Conservation (phyloP, 768 basidiomycete genomes). For the Auriscalpium vulgare region DNA sequence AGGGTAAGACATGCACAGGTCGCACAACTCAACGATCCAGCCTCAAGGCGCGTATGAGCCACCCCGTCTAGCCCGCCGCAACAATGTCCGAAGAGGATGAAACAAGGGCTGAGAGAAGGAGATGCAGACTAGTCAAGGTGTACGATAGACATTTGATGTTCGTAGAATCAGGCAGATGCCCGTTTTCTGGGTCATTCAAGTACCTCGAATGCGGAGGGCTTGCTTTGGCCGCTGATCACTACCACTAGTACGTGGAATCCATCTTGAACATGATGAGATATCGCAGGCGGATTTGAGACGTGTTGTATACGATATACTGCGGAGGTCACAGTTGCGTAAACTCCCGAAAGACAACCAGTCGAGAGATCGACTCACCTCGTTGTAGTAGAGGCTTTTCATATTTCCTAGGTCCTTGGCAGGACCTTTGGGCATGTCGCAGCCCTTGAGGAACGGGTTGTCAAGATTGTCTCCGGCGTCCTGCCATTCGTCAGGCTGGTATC, state of each 20-base stretch:
- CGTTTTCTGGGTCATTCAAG: neutral
- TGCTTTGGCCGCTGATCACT: neutral
- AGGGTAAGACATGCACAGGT: no score
- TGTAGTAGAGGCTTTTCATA: slow-evolving; percentile 38
- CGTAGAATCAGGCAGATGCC: no score
- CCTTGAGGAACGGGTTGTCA: slow-evolving; percentile 39
- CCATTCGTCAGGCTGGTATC: slow-evolving; percentile 45
- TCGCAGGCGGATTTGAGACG: slow-evolving; percentile 47
- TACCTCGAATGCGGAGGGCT: neutral
- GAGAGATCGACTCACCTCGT: slow-evolving; percentile 37
- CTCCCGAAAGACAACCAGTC: neutral
- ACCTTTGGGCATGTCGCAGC: slow-evolving; percentile 56
- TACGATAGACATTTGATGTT: no score
- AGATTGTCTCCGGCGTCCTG: slow-evolving; percentile 49
- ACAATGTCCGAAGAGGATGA: no score
- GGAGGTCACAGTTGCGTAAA: neutral
- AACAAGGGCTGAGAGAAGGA: no score
- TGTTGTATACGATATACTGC: slow-evolving; percentile 57
- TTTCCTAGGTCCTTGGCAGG: slow-evolving; percentile 25
- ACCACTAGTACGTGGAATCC: neutral
- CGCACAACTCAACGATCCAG: no score
- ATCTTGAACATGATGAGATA: slow-evolving; percentile 50
- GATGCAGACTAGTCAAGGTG: no score
- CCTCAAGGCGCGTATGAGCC: no score
- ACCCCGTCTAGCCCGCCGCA: no score